Base-by-base conservation (phyloP, 2,329 filamentous ascomycete species). In the Ophiocordyceps polyrhachis-furcata region DNA sequence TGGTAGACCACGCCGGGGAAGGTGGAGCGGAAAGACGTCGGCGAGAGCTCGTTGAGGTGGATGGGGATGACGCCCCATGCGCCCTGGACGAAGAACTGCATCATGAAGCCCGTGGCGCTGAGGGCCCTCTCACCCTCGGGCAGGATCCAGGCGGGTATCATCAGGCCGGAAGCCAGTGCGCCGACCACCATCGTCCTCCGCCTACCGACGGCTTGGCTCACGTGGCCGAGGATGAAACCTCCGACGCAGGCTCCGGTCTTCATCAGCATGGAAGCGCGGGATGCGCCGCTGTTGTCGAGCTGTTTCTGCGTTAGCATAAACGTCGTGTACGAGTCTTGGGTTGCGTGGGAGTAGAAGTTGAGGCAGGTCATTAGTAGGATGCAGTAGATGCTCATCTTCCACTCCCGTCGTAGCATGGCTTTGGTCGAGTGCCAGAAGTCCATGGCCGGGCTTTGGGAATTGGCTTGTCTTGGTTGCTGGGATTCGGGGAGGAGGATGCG, bases 241-340 rank as follows among this genome's bases (percentile, higher is more conserved):
- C 81, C 83, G 1, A 85, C 74, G 52, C 80, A 83, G 40, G 83
- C 81, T 23, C 83, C 83, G 1, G 73, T 76, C 63, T 87, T 87
- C 78, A 85, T 86, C 47, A 88, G 61, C 51, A 88, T 87, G n/a
- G 75, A 81, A 15, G 81, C 81, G n/a, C 81, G 75, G 8, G 73
- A 81, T 5, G 82, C 79, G 1, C 68, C 69, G 1, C 65, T 56
- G 53, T 83, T 80, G 45, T 68, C 55, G 47, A 88, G 68, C 49
- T 78, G 75, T 61, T 88, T 87, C 52, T 84, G 71, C 5, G 70
- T 71, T 37, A 80, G 67, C 79, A 88, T 81, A 57, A 87, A 86
- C 3, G 83, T 87, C 0, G 83, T 86, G 64, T 87, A 88, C 43
- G 74, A 81, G 63, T 89, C 83, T 58, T 89, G 83, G 21, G 76